Percentiles rank a stretch among this genome's conserved stretches.
Conservation (phyloP, 441 rosid species). For the Syzygium malaccense region DNA sequence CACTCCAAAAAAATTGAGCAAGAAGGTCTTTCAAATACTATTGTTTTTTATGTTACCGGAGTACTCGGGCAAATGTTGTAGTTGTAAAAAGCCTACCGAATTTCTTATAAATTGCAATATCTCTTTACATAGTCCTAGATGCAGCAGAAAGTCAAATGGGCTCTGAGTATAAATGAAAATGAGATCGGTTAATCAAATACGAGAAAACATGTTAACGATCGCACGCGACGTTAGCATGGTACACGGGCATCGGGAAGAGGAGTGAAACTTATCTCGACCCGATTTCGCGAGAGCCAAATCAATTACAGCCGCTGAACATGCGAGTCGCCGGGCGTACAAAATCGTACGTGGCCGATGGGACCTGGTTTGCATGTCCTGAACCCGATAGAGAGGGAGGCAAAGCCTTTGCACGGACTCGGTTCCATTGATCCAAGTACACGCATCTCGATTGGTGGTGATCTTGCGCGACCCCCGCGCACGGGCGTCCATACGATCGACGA, state of each 20-base stretch:
- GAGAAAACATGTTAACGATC: too few species aligned
- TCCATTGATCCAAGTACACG: accelerated
- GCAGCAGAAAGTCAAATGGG: too few species aligned
- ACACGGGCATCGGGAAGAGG: not conserved
- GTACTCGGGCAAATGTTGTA: too few species aligned
- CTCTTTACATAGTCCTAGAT: too few species aligned
- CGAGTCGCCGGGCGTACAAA: not conserved
- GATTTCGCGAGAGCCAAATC: not conserved
- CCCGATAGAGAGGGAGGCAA: not conserved
- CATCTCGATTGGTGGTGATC: not conserved
- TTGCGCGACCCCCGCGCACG: not conserved
- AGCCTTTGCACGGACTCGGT: too few species aligned
- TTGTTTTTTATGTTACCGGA: too few species aligned
- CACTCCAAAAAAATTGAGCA: too few species aligned
- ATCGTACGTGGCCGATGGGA: accelerated
- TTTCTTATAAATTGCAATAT: too few species aligned
- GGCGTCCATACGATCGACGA: too few species aligned
- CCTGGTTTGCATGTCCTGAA: not conserved
- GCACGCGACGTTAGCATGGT: accelerated
- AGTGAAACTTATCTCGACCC: not conserved
- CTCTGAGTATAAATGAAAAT: accelerated
- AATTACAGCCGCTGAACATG: not conserved
- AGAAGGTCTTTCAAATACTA: too few species aligned
- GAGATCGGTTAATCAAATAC: not conserved
- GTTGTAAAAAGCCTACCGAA: too few species aligned